A percentile compares a stretch with the other conserved stretches of the same genome.
Conservation (phyloP, 2,329 filamentous ascomycete species). For the Microsporum canis region DNA sequence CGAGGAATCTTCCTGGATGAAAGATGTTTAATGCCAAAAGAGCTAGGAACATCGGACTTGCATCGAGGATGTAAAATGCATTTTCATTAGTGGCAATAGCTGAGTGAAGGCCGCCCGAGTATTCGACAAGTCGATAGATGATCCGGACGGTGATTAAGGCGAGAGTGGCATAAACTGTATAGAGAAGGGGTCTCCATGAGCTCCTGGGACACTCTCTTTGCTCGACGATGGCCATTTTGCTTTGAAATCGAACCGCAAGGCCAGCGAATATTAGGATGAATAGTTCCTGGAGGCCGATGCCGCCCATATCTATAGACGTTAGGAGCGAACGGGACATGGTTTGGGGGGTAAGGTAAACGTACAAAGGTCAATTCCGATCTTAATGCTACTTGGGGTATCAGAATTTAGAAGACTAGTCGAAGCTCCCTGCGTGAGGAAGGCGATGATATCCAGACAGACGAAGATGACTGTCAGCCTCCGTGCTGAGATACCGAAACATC, state of each 20-base stretch:
- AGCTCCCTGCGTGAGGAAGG: constrained; percentile 13
- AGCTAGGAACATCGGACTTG: constrained; percentile 30
- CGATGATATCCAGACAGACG: constrained; percentile 33
- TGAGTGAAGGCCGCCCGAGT: constrained; percentile 40
- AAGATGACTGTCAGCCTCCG: constrained; percentile 30
- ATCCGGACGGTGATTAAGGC: constrained; percentile 43
- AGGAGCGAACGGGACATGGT: not conserved
- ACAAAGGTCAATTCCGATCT: constrained; percentile 19
- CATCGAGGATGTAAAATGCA: constrained; percentile 32
- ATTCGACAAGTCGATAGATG: constrained; percentile 49
- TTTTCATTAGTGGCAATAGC: constrained; percentile 30
- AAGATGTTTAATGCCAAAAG: constrained; percentile 27
- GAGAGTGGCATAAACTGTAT: constrained; percentile 43
- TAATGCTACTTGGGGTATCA: constrained; percentile 12
- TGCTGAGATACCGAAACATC: constrained; percentile 31
- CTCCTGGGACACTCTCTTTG: constrained; percentile 25
- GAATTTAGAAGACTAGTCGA: constrained; percentile 16
- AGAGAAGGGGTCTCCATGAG: constrained; percentile 29
- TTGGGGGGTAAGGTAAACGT: constrained; percentile 14
- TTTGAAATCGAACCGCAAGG: constrained; percentile 42
- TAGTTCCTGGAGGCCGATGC: constrained; percentile 41
- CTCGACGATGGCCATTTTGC: constrained; percentile 25
- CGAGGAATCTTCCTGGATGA: constrained; percentile 28
- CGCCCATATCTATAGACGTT: constrained; percentile 19
- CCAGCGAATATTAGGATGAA: constrained; percentile 41